Percentiles rank a stretch among this genome's conserved stretches.
Conservation (phyloP, 805 yeast genomes). For the Yarrowia sp. region DNA sequence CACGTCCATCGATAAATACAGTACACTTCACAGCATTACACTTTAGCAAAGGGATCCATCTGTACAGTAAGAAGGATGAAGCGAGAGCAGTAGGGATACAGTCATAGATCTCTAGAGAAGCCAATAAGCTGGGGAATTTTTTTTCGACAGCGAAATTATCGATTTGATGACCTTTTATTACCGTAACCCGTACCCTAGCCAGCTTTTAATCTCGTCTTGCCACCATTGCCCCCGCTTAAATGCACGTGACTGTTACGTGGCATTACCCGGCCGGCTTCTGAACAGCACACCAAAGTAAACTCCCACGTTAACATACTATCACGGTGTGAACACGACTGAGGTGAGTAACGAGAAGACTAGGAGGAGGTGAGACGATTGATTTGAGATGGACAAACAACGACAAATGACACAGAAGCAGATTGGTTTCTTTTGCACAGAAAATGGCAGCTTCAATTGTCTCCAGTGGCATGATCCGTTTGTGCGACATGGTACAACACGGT, state of each 20-base stretch:
- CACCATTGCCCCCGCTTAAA: not conserved
- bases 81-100: too few species aligned
- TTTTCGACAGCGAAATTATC: too few species aligned
- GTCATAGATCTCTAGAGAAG: too few species aligned
- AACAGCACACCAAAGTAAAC: conserved; percentile 25
- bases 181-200: not conserved
- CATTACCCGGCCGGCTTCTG: conserved; percentile 26
- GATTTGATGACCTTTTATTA: too few species aligned
- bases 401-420: not conserved
- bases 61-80: too few species aligned
- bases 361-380: not conserved
- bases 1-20: too few species aligned
- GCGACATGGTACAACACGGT: not conserved
- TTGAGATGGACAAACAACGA: not conserved
- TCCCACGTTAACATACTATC: conserved; percentile 23
- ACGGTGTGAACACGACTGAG: conserved; percentile 24
- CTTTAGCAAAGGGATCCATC: too few species aligned
- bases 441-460: not conserved
- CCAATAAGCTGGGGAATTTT: too few species aligned
- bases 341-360: not conserved
- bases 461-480: not conserved
- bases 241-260: conserved; percentile 20
- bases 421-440: not conserved
- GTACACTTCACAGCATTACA: too few species aligned
- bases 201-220: not conserved